Evolutionary conservation across 176 grass and related monocot genomes (phyloP).

Genomic region (Stipa capillata): DNA sequence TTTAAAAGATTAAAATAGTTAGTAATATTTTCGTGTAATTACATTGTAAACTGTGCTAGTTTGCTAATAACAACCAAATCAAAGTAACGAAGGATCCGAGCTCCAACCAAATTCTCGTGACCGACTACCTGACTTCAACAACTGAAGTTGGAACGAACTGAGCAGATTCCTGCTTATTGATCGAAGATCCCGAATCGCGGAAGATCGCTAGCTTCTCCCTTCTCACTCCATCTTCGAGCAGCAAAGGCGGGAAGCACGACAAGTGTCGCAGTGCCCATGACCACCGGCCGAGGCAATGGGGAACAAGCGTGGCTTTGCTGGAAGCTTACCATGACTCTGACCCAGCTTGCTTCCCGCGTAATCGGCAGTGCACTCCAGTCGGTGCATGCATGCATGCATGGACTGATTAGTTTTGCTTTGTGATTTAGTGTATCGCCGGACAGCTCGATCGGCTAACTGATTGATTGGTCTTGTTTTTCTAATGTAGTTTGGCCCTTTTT

Average conservation of each 20-base stretch:
- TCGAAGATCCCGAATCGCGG: neutral
- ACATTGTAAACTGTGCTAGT: too few relatives aligned
- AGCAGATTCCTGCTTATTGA: conserved; percentile 18
- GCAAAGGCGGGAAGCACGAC: neutral
- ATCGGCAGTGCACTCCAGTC: neutral
- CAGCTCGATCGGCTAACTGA: neutral
- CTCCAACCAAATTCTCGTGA: neutral
- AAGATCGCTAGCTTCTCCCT: conserved; percentile 1
- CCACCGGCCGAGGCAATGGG: neutral
- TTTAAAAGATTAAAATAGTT: too few relatives aligned
- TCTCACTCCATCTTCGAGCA: neutral
- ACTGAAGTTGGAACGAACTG: neutral
- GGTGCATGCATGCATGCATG: neutral
- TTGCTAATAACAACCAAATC: neutral
- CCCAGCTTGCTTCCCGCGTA: neutral
- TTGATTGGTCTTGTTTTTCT: neutral
- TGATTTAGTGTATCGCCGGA: neutral
- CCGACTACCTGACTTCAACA: neutral
- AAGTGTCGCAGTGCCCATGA: conserved; percentile 10
- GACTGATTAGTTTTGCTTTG: neutral
- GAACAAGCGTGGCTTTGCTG: neutral
- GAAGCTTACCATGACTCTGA: neutral
- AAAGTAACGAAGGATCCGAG: neutral
- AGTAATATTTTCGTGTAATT: too few relatives aligned
- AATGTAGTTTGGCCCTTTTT: neutral